Conservation (phyloP, 2,329 filamentous ascomycete species). For the Mollisiaceae sp. region DNA sequence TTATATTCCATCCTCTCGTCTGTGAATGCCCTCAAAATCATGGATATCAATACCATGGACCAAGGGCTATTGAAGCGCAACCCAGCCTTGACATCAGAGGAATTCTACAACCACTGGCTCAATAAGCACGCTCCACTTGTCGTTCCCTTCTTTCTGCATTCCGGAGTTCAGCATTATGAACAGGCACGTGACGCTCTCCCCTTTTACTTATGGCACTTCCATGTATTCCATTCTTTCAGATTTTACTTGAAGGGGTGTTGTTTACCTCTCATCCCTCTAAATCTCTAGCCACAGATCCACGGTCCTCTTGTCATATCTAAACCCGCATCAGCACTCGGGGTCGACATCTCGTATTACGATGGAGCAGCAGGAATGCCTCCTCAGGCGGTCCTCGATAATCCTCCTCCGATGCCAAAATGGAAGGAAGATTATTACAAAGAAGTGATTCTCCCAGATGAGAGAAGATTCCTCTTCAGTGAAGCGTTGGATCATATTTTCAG, state of each 20-base stretch:
- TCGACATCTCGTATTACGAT: conserved; percentile 13
- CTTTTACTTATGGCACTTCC: background rate
- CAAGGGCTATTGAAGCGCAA: conserved; percentile 38
- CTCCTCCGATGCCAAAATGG: conserved; percentile 26
- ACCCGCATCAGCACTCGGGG: background rate
- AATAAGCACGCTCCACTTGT: conserved; percentile 33
- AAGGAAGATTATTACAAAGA: conserved; percentile 34
- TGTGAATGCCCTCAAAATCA: background rate
- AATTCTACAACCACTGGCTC: conserved; percentile 38
- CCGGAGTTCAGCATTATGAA: conserved; percentile 31
- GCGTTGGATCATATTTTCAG: conserved; percentile 29
- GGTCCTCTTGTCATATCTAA: background rate
- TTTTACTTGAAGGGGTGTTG: background rate
- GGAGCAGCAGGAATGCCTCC: conserved; percentile 26
- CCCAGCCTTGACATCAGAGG: conserved; percentile 29
- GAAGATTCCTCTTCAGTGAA: conserved; percentile 28
- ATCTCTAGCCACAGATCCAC: background rate
- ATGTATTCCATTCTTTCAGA: background rate
- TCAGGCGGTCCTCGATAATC: background rate
- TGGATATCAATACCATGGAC: conserved; percentile 24
- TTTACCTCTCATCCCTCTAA: background rate
- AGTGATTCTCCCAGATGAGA: conserved; percentile 33
- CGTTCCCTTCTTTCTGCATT: conserved; percentile 34
- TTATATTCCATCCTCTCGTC: too few relatives aligned
- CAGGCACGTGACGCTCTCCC: conserved; percentile 26